These are phyloP conservation scores for Trichophaea hybrida DNA, from an alignment of 2,329 filamentous ascomycete genomes.

Conservation along the genomic window DNA sequence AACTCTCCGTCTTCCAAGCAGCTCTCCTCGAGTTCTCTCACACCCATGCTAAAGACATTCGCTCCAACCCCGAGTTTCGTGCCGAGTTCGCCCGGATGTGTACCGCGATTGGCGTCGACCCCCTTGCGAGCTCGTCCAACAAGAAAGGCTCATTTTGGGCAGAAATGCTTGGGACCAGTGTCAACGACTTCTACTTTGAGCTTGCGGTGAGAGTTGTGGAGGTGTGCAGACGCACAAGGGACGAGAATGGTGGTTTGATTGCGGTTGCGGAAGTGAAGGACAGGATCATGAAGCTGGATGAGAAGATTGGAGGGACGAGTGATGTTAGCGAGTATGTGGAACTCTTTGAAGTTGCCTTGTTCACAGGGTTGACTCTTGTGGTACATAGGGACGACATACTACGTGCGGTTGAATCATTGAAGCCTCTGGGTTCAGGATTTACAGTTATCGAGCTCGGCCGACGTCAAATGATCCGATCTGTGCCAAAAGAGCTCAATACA, in stretches of 20 bases:
- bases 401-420: slow-evolving; percentile 71
- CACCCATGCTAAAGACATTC: slow-evolving; percentile 90
- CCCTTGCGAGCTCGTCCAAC: slow-evolving; percentile 54
- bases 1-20: slow-evolving; percentile 90
- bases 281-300: slow-evolving; percentile 43
- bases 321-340: slow-evolving; percentile 58
- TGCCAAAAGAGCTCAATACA: slow-evolving; percentile 87
- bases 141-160: slow-evolving; percentile 64
- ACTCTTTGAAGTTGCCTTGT: not conserved
- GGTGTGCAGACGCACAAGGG: slow-evolving; percentile 69
- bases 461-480: slow-evolving; percentile 74
- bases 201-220: slow-evolving; percentile 91
- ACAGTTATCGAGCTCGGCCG: slow-evolving; percentile 69
- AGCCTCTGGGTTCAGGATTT: slow-evolving; percentile 78
- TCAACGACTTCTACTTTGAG: slow-evolving; percentile 98
- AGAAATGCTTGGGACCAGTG: slow-evolving; percentile 74
- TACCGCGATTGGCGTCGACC: slow-evolving; percentile 89
- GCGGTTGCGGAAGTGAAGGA: slow-evolving; percentile 68
- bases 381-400: slow-evolving; percentile 63
- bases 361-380: slow-evolving; percentile 1
- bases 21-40: slow-evolving; percentile 88
- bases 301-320: slow-evolving; percentile 54
- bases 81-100: slow-evolving; percentile 99
- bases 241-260: slow-evolving; percentile 85
- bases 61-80: slow-evolving; percentile 84